Evolutionary conservation across 805 yeast genomes (phyloP), one percentile per base, ranked within the genome.

Genomic region (Tetrapisispora nanseiensis): DNA sequence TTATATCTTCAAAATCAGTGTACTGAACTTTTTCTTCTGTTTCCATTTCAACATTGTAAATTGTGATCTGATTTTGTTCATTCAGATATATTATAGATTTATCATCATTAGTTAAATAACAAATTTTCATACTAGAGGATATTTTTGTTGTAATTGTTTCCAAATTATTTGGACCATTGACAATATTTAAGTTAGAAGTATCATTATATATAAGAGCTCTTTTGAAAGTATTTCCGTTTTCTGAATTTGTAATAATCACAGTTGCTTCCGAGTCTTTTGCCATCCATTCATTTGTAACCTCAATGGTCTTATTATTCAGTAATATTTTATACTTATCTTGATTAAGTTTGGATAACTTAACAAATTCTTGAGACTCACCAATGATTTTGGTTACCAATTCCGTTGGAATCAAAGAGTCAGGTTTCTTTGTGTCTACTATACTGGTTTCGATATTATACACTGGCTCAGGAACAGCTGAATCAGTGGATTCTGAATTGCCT

Each of bases 401-500:
- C 7, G 39, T 41, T 20, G 36, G 22, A 8, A 39, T 24, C 12
- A 22, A 18, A 2, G 9, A n/a, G 15, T n/a, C 11, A 16, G 11
- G 9, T 3, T 20, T 30, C 27, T 46, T 37, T 8, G 26, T 37
- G 18, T 22, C 37, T 32, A 33, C 40, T 12, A 11, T 16, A 4
- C 2, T n/a, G 8, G 19, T 19, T 13, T 8, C 32, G 5, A 23
- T 21, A 7, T 16, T n/a, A 28, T 35, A 24, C 38, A 22, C 30
- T 21, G 24, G 30, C 12, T 35, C 38, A 12, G 38, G 23, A 21
- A 29, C 23, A n/a, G 21, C n/a, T 10, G 46, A 51, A 16, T 54
- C 55, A 36, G 49, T 43, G 33, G 59, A 69, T 33, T 71, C 62
- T 15, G 74, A 66, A 18, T 24, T 35, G 7, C 23, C 38, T 10